Conservation (phyloP, 352 stramenopile genomes). For the Phytophthora sojae region DNA sequence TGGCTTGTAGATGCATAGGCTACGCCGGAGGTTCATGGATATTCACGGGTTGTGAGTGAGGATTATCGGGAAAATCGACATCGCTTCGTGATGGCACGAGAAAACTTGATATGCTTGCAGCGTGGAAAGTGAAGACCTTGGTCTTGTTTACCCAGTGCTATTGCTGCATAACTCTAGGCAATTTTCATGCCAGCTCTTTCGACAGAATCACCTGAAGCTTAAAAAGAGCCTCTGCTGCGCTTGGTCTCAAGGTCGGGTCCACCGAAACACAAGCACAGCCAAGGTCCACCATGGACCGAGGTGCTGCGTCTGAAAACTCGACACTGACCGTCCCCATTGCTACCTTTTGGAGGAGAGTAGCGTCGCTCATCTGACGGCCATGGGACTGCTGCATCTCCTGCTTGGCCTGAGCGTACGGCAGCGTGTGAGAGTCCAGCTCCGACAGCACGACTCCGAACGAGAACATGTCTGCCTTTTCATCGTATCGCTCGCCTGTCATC, state of each 20-base stretch:
- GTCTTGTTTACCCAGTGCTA: neutral
- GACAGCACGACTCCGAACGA: slow-evolving; percentile 62
- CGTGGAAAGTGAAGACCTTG: neutral
- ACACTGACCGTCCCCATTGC: slow-evolving; percentile 3
- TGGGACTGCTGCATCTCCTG: slow-evolving; percentile 5
- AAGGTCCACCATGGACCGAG: neutral
- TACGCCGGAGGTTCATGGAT: too few relatives aligned
- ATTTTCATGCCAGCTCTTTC: neutral
- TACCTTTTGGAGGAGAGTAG: slow-evolving; percentile 3
- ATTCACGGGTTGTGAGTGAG: too few relatives aligned
- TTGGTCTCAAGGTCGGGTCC: neutral
- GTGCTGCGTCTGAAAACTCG: neutral
- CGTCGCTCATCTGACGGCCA: slow-evolving; percentile 4
- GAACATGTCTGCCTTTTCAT: slow-evolving; percentile 60
- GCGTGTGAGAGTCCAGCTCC: slow-evolving; percentile 54
- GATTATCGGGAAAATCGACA: too few relatives aligned
- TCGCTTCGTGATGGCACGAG: too few relatives aligned
- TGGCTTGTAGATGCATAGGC: slow-evolving; percentile 27
- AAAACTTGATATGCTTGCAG: too few relatives aligned
- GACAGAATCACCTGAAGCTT: neutral
- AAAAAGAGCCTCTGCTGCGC: neutral
- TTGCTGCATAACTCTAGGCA: neutral
- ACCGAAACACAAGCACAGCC: neutral
- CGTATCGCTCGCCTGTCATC: slow-evolving; percentile 10
- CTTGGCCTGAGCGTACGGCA: slow-evolving; percentile 26